Evolutionary conservation across 176 grass and related monocot species (phyloP), one percentile per base, ranked within the genome.

Genomic region (Carex littledalei): DNA sequence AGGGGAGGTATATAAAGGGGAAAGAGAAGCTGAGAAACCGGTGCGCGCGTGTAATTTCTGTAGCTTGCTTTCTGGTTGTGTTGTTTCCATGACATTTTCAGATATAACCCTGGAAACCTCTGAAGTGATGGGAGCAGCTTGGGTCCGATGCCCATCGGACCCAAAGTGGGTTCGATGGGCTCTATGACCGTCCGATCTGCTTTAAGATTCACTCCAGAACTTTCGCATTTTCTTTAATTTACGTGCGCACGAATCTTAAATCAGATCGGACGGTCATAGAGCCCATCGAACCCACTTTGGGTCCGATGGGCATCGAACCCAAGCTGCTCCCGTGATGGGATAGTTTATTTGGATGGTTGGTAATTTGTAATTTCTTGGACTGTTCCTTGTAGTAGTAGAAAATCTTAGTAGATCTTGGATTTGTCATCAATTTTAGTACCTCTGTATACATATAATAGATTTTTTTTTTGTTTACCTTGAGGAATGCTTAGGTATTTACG

Each of bases 1-100:
- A 0, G 18, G 43, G 17, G 66, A 8, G 3, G 39, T 88, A 96
- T 93, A 88, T 91, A 91, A 84, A 93, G 89, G 45, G 72, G 50
- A 13, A 65, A 55, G 7, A 45, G 15, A 32, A 29, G 43, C 9
- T 4, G 2, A 11, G 35, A 45, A 0, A 0, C 52, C 3, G 15
- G 59, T 11, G 76, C 24, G 50, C 39, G 80, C 78, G 87, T 47
- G 73, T 50, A 77, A 21, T 31, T 77, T 10, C 21, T 77, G 50
- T 77, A 55, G 5, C 76, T 83, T 88, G 45, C 58, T 20, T 58
- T 85, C 29, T 75, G 15, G 26, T 5, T 78, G 50, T 55, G 49
- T 78, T 83, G 43, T 68, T 83, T 68, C 81, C 8, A 4, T 6
- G 62, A 68, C 3, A 63, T 83, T 83, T 83, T 83, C 63, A 55